phyloP scores from a whole-genome alignment of 192 early-diverging fungal genomes.

The Dispira parvispora region DNA sequence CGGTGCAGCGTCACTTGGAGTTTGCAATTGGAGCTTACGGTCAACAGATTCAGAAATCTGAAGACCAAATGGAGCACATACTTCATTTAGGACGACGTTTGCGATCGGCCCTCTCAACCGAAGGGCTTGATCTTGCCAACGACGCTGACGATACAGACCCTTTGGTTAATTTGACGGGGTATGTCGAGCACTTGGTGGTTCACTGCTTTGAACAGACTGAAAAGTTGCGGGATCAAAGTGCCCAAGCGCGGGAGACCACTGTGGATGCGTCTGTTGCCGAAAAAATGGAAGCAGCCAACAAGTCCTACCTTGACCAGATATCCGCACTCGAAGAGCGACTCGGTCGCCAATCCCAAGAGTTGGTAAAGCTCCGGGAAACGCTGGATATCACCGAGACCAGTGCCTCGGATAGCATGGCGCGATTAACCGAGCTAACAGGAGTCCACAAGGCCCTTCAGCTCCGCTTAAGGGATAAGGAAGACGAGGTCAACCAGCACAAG shows the following conservation, averaged over 20 bases:
- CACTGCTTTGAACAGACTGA: too few species aligned
- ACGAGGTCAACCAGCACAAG: conserved; percentile 2
- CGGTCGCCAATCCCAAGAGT: conserved; percentile 1
- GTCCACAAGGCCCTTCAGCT: background rate
- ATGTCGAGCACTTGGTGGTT: too few species aligned
- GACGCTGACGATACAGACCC: too few species aligned
- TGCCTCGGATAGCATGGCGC: background rate
- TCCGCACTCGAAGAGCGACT: background rate
- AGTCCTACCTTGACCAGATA: background rate
- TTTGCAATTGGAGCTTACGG: background rate
- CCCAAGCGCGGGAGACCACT: too few species aligned
- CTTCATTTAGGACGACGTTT: too few species aligned
- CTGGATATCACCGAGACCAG: conserved; percentile 1
- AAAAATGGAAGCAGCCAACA: too few species aligned
- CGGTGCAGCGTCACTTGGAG: background rate
- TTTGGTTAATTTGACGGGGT: too few species aligned
- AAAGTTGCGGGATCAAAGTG: too few species aligned
- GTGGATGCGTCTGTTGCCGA: too few species aligned
- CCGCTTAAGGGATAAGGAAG: conserved; percentile 7
- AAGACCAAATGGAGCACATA: background rate
- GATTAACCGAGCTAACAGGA: background rate
- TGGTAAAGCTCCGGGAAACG: conserved; percentile 3
- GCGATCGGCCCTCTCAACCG: too few species aligned
- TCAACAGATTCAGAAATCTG: background rate
- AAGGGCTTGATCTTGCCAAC: too few species aligned